A percentile compares a stretch with the other conserved stretches of the same genome.
These are phyloP conservation scores for Gleditsia sinensis DNA, from an alignment of 306 rosid genomes.

Conservation along the genomic window DNA sequence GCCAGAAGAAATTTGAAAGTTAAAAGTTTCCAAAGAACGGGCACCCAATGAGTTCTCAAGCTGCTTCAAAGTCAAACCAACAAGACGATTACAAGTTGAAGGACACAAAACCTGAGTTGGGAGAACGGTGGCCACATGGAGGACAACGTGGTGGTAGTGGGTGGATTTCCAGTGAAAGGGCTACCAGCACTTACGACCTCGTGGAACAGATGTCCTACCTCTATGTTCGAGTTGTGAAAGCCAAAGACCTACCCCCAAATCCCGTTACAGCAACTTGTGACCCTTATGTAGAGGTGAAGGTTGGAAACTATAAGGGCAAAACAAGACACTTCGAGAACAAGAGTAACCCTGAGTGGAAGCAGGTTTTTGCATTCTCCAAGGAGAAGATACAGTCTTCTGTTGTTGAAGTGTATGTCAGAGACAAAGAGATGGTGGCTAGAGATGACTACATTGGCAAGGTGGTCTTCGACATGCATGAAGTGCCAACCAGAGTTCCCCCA, in stretches of 20 bases:
- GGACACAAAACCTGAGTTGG: slow-evolving; percentile 63
- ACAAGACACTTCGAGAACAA: slow-evolving; percentile 65
- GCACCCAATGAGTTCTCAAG: slow-evolving; percentile 42
- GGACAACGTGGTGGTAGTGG: slow-evolving; percentile 64
- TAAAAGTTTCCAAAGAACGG: background rate
- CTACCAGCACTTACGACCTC: slow-evolving; percentile 68
- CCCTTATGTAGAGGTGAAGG: slow-evolving; percentile 66
- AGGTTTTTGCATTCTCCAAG: slow-evolving; percentile 66
- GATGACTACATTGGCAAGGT: slow-evolving; percentile 62
- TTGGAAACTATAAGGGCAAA: slow-evolving; percentile 64
- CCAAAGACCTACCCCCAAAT: slow-evolving; percentile 61
- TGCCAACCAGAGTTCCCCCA: slow-evolving; percentile 71
- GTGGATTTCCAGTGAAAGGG: slow-evolving; percentile 68
- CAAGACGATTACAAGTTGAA: slow-evolving; percentile 62
- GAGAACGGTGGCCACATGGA: slow-evolving; percentile 71
- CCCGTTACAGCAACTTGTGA: slow-evolving; percentile 57
- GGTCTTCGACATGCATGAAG: slow-evolving; percentile 63
- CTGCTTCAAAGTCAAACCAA: slow-evolving; percentile 28
- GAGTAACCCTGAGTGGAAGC: slow-evolving; percentile 63
- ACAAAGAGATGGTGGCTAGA: slow-evolving; percentile 52
- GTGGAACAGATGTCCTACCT: slow-evolving; percentile 72
- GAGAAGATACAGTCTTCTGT: slow-evolving; percentile 58
- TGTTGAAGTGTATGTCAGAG: slow-evolving; percentile 55
- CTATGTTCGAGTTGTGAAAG: slow-evolving; percentile 63
- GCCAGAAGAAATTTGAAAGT: background rate